Conservation (phyloP, 768 basidiomycete species). For the Leccinum subgranulosum region DNA sequence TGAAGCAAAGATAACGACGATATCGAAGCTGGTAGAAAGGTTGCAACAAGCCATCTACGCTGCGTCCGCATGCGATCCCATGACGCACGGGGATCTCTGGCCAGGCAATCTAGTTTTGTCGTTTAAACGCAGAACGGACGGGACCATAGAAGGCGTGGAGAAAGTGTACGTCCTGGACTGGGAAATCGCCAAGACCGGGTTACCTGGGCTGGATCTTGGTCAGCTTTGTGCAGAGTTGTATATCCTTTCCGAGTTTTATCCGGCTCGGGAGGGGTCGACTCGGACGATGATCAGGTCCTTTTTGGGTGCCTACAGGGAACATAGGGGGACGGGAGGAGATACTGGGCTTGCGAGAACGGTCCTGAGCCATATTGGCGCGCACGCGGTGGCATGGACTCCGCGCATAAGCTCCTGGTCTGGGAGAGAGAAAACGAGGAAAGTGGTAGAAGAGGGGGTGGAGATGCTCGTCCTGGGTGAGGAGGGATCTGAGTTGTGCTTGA, state of each 20-base stretch:
- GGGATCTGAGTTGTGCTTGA: slow-evolving; percentile 26
- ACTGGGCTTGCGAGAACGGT: slow-evolving; percentile 34
- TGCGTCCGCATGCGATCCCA: slow-evolving; percentile 25
- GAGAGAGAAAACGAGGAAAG: slow-evolving; percentile 43
- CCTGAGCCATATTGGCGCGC: slow-evolving; percentile 50
- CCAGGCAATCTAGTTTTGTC: slow-evolving; percentile 62
- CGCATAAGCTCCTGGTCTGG: slow-evolving; percentile 46
- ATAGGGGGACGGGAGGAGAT: slow-evolving; percentile 14
- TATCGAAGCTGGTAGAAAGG: slow-evolving; percentile 32
- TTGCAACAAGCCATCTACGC: slow-evolving; percentile 31
- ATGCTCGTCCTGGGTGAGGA: slow-evolving; percentile 37
- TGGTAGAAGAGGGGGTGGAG: slow-evolving; percentile 49
- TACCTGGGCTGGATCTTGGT: slow-evolving; percentile 57
- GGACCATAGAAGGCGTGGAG: slow-evolving; percentile 30
- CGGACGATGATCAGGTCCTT: slow-evolving; percentile 41
- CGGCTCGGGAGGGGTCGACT: slow-evolving; percentile 36
- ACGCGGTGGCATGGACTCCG: slow-evolving; percentile 51
- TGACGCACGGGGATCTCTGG: slow-evolving; percentile 64
- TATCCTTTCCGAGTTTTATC: slow-evolving; percentile 46
- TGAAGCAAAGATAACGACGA: slow-evolving; percentile 33
- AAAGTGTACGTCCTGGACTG: slow-evolving; percentile 57
- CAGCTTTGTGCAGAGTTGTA: slow-evolving; percentile 64
- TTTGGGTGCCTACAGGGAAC: slow-evolving; percentile 41
- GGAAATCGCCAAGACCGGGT: slow-evolving; percentile 59
- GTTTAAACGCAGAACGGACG: slow-evolving; percentile 28